These are phyloP conservation scores for Dipteronia sinensis DNA, from an alignment of 345 rosid genomes.

Conservation along the genomic window DNA sequence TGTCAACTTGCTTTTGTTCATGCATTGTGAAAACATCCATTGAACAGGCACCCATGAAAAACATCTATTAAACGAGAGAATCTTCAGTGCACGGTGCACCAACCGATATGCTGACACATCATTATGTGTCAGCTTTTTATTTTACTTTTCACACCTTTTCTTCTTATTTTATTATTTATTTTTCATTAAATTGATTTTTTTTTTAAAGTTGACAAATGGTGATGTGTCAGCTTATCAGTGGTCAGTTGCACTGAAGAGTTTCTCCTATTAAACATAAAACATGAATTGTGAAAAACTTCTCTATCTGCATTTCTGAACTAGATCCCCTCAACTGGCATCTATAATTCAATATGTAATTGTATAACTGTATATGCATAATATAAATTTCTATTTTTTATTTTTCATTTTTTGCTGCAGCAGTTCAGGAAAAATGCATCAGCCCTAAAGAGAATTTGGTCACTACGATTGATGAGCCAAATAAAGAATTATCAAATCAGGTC, in stretches of 20 bases:
- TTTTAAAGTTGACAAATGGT: too few relatives aligned
- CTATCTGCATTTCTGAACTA: not conserved
- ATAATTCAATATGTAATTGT: not conserved
- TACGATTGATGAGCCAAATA: constrained; percentile 33
- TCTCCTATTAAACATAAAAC: not conserved
- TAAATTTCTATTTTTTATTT: not conserved
- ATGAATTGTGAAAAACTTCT: not conserved
- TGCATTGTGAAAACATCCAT: not conserved
- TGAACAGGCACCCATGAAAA: not conserved
- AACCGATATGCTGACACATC: too few relatives aligned
- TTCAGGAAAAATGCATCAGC: constrained; percentile 38
- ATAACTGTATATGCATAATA: not conserved
- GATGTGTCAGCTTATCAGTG: too few relatives aligned
- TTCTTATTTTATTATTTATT: too few relatives aligned
- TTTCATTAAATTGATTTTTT: too few relatives aligned
- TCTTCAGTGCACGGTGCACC: too few relatives aligned
- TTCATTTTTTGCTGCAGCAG: constrained; percentile 38
- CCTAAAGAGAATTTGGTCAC: constrained; percentile 19
- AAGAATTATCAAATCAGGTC: constrained; percentile 34
- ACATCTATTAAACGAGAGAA: too few relatives aligned
- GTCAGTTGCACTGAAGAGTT: too few relatives aligned
- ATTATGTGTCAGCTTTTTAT: too few relatives aligned
- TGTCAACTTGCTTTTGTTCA: not conserved
- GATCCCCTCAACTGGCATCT: not conserved
- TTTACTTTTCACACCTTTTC: too few relatives aligned